phyloP scores from a whole-genome alignment of 352 stramenopile species.

The Halophytophthora batemanensis region DNA sequence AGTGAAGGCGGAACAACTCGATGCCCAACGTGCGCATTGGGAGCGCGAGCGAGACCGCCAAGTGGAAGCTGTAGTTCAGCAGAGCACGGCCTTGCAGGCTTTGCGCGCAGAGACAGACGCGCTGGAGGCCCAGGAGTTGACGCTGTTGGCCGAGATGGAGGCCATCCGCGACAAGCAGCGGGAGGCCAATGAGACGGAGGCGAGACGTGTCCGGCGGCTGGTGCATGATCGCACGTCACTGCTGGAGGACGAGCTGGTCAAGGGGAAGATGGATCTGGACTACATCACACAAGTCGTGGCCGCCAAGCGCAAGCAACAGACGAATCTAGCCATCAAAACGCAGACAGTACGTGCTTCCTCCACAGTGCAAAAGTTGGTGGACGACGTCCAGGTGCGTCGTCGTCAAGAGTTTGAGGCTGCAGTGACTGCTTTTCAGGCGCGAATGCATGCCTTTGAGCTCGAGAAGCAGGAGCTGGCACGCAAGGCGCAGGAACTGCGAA shows the following conservation, averaged over 20 bases:
- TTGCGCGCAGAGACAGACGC: constrained; percentile 23
- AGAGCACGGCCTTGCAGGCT: constrained; percentile 14
- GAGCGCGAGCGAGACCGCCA: constrained; percentile 32
- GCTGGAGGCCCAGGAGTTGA: constrained; percentile 36
- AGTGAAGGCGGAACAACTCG: constrained; percentile 12
- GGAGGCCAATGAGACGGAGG: constrained; percentile 33
- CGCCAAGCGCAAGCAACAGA: constrained; percentile 6
- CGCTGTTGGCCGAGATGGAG: constrained; percentile 43
- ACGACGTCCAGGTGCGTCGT: constrained; percentile 33
- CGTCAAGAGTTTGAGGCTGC: constrained; percentile 31
- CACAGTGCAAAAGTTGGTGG: constrained; percentile 26
- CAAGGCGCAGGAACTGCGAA: constrained; percentile 31
- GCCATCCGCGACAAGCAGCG: constrained; percentile 44
- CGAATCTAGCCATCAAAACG: constrained; percentile 6
- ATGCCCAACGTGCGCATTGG: constrained; percentile 31
- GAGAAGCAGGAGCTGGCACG: constrained; percentile 33
- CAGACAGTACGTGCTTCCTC: not conserved
- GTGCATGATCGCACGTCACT: constrained; percentile 42
- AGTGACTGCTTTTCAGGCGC: constrained; percentile 26
- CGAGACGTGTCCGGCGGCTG: constrained; percentile 33
- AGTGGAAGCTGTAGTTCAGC: constrained; percentile 32
- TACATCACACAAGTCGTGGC: constrained; percentile 43
- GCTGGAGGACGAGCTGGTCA: constrained; percentile 44
- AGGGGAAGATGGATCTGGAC: constrained; percentile 42
- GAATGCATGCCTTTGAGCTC: constrained; percentile 35